These are phyloP conservation scores for Blastomyces gilchristii DNA, from an alignment of 2,329 filamentous ascomycete genomes.

Conservation along the genomic window DNA sequence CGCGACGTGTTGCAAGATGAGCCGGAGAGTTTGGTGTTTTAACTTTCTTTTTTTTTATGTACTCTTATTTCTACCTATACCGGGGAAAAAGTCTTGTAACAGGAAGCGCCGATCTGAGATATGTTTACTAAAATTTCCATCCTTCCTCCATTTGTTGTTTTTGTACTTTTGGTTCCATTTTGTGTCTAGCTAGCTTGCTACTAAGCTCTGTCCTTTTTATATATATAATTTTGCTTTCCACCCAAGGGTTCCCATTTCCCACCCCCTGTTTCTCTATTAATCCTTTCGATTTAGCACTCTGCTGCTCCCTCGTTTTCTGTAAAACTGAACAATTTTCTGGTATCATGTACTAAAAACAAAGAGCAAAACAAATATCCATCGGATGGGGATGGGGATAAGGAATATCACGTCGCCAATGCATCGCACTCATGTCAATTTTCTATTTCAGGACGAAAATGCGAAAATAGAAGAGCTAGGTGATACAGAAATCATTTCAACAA, in stretches of 20 bases:
- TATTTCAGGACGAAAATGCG: background rate
- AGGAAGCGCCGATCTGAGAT: background rate
- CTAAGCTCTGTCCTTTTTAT: background rate
- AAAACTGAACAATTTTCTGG: background rate
- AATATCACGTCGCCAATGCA: background rate
- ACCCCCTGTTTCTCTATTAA: background rate
- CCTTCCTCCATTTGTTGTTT: background rate
- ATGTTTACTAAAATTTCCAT: background rate
- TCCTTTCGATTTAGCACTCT: background rate
- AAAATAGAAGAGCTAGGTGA: background rate
- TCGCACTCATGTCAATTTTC: background rate
- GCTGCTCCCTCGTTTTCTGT: background rate
- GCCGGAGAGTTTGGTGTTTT: constrained; percentile 59
- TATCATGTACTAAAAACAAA: background rate
- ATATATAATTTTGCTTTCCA: background rate
- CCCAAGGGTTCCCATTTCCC: background rate
- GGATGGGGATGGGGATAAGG: no score
- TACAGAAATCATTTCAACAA: background rate
- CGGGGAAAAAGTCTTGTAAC: background rate
- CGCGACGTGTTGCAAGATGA: constrained; percentile 75
- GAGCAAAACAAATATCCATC: background rate
- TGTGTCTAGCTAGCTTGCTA: background rate
- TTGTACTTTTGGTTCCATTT: background rate
- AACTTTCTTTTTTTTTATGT: background rate
- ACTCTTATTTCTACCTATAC: constrained; percentile 9